phyloP scores from a whole-genome alignment of 306 rosid species.

The Crotalaria pallida region DNA sequence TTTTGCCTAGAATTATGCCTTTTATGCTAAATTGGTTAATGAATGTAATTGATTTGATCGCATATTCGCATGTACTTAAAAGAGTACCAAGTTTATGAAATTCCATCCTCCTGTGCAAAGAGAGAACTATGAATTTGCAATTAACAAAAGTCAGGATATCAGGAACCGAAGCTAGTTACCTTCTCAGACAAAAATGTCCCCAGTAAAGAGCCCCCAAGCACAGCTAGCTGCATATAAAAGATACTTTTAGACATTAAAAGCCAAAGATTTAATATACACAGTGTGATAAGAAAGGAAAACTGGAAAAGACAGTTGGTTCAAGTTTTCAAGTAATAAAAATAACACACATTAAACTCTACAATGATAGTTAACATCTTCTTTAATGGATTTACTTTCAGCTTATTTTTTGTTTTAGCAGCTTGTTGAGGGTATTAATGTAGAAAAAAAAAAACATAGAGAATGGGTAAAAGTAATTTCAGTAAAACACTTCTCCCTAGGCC shows the following conservation, averaged over 20 bases:
- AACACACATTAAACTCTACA: background rate
- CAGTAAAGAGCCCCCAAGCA: conserved; percentile 84
- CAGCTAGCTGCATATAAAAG: conserved; percentile 67
- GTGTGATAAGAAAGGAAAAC: conserved; percentile 10
- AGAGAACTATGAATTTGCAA: conserved; percentile 14
- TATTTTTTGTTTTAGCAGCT: background rate
- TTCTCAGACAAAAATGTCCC: conserved; percentile 93
- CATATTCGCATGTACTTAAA: background rate
- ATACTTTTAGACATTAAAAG: background rate
- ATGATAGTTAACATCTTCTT: background rate
- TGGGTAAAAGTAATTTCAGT: background rate
- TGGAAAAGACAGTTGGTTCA: conserved; percentile 6
- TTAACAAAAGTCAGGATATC: background rate
- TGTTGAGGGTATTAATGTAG: conserved; percentile 3
- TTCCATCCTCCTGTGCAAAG: background rate
- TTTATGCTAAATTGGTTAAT: background rate
- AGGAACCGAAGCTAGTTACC: conserved; percentile 39
- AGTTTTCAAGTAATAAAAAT: background rate
- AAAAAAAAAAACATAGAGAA: background rate
- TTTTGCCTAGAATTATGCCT: background rate
- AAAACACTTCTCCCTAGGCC: background rate
- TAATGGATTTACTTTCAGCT: background rate
- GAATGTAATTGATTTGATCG: conserved; percentile 1
- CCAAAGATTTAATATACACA: background rate
- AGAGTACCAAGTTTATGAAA: background rate